Evolutionary conservation across 2,329 filamentous ascomycete species (phyloP).

Genomic region (Karstenula rhodostoma): DNA sequence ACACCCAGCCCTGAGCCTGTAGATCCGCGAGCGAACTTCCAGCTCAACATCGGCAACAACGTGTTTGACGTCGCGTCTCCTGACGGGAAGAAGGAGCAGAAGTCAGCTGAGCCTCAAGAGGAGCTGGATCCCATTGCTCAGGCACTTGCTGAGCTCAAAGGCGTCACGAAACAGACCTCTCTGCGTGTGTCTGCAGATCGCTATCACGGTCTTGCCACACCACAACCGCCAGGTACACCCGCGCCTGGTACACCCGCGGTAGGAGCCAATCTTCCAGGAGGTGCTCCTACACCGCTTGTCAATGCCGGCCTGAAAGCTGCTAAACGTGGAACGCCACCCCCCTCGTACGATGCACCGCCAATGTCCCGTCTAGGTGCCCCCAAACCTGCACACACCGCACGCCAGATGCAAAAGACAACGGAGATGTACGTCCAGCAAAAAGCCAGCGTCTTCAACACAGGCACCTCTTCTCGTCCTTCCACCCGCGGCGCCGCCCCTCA

Average conservation of each 20-base stretch:
- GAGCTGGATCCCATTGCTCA: slow-evolving; percentile 88
- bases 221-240: slow-evolving; percentile 61
- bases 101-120: slow-evolving; percentile 58
- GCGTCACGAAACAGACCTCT: slow-evolving; percentile 80
- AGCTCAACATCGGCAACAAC: slow-evolving; percentile 93
- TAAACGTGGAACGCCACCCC: slow-evolving; percentile 80
- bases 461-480: slow-evolving; percentile 61
- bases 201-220: slow-evolving; percentile 92
- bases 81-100: slow-evolving; percentile 62
- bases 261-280: slow-evolving; percentile 50
- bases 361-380: slow-evolving; percentile 85
- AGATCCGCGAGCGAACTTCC: slow-evolving; percentile 90
- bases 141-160: slow-evolving; percentile 91
- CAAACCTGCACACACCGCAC: slow-evolving; percentile 88
- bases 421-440: slow-evolving; percentile 87
- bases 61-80: slow-evolving; percentile 91
- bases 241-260: slow-evolving; percentile 48
- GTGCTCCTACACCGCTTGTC: slow-evolving; percentile 56
- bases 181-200: slow-evolving; percentile 92
- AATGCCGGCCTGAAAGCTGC: slow-evolving; percentile 61
- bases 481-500: slow-evolving; percentile 61
- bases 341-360: slow-evolving; percentile 79
- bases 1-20: slow-evolving; percentile 74
- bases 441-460: slow-evolving; percentile 73
- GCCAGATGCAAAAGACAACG: slow-evolving; percentile 94